Percentiles rank a stretch among this genome's conserved stretches.
Evolutionary conservation across 305 asterid genomes (phyloP).

Genomic region (Solanum aculeatissimum): DNA sequence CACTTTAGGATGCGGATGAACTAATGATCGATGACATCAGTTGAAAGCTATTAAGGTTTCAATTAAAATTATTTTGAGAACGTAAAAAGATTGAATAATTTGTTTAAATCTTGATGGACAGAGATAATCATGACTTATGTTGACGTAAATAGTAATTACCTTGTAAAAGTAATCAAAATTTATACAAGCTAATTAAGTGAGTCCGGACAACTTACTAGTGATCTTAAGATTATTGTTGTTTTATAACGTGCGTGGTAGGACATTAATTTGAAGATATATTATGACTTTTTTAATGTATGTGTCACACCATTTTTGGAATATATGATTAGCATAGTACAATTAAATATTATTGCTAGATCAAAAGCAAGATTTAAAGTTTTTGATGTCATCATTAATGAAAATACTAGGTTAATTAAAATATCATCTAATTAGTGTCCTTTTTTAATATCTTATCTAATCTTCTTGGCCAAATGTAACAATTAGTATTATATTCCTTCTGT

Average conservation of each 20-base stretch:
- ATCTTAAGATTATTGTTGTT: neutral
- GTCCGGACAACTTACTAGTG: neutral
- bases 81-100: neutral
- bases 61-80: neutral
- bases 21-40: neutral
- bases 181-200: neutral
- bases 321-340: neutral
- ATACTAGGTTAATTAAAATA: neutral
- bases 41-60: neutral
- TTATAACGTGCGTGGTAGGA: neutral
- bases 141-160: fast-evolving
- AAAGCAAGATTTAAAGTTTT: neutral
- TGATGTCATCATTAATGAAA: neutral
- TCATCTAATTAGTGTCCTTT: neutral
- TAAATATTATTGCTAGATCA: neutral
- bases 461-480: neutral
- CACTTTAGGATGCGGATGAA: fast-evolving
- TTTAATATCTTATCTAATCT: neutral
- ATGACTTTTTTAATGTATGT: neutral
- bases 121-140: neutral
- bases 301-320: neutral
- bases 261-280: neutral
- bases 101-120: neutral
- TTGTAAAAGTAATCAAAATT: neutral
- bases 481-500: neutral